These are phyloP conservation scores for Salmacisia buchloeana DNA, from an alignment of 1,284 basidiomycete genomes.

Conservation along the genomic window DNA sequence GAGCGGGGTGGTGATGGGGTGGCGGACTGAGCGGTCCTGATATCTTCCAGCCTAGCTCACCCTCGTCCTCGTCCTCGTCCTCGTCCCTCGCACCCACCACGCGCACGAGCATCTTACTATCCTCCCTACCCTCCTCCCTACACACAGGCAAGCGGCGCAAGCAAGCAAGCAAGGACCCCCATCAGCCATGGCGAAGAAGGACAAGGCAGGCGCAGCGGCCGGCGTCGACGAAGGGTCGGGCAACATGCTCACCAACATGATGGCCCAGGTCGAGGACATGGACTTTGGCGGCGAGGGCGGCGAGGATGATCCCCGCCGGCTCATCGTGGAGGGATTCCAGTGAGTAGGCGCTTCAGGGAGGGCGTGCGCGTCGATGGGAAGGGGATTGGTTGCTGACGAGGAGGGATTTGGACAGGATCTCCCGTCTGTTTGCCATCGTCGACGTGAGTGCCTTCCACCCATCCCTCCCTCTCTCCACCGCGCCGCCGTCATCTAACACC, in stretches of 20 bases:
- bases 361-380: not conserved
- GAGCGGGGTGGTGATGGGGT: too few relatives aligned
- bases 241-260: constrained; percentile 33
- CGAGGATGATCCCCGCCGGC: constrained; percentile 20
- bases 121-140: constrained; percentile 16
- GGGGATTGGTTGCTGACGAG: too few relatives aligned
- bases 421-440: constrained; percentile 21
- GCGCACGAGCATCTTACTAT: not conserved
- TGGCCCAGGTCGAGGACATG: constrained; percentile 34
- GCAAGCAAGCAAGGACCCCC: not conserved
- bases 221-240: constrained; percentile 13
- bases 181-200: constrained; percentile 18
- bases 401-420: constrained; percentile 11
- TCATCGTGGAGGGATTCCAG: constrained; percentile 28
- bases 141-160: constrained; percentile 24
- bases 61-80: too few relatives aligned
- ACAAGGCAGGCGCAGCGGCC: too few relatives aligned
- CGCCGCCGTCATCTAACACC: constrained; percentile 9
- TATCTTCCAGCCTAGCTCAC: too few relatives aligned
- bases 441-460: not conserved
- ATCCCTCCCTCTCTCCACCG: not conserved
- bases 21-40: too few relatives aligned
- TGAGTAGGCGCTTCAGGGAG: constrained; percentile 4
- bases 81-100: too few relatives aligned
- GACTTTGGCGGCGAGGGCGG: constrained; percentile 25